Percentiles rank a stretch among this genome's conserved stretches.
phyloP scores from a whole-genome alignment of 345 rosid species.

The Salix viminalis region DNA sequence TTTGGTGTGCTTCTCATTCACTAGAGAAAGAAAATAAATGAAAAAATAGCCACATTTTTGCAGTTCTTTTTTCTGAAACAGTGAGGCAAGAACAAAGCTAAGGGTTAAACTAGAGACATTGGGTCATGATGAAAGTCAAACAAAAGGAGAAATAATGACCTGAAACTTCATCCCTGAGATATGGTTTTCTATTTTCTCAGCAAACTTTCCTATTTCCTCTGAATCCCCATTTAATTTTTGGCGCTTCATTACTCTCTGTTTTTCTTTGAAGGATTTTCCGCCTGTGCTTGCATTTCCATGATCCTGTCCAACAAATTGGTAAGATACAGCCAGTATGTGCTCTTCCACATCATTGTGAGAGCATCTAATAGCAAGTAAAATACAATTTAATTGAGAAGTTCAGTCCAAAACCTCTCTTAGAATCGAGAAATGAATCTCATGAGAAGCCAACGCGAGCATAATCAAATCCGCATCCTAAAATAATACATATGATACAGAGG shows the following conservation, averaged over 20 bases:
- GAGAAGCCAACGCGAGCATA: slow-evolving; percentile 32
- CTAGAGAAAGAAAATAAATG: too few relatives aligned
- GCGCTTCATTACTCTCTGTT: not conserved
- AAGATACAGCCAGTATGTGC: not conserved
- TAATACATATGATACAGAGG: not conserved
- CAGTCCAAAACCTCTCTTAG: slow-evolving; percentile 30
- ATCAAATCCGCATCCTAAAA: slow-evolving; percentile 38
- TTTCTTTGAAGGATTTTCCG: not conserved
- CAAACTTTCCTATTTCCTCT: not conserved
- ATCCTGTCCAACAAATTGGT: not conserved
- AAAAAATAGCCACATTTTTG: too few relatives aligned
- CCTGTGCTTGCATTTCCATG: not conserved
- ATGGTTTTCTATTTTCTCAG: not conserved
- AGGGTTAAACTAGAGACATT: not conserved
- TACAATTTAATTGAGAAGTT: not conserved
- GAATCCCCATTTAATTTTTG: not conserved
- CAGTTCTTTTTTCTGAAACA: too few relatives aligned
- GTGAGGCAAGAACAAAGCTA: not conserved
- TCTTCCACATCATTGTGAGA: not conserved
- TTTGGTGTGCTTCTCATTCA: too few relatives aligned
- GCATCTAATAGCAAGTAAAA: not conserved
- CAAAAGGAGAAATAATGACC: not conserved
- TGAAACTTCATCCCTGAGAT: not conserved
- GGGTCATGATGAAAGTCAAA: not conserved
- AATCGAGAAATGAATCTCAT: slow-evolving; percentile 32